phyloP scores from a whole-genome alignment of 805 yeast species.

The Saturnispora quitensis region DNA sequence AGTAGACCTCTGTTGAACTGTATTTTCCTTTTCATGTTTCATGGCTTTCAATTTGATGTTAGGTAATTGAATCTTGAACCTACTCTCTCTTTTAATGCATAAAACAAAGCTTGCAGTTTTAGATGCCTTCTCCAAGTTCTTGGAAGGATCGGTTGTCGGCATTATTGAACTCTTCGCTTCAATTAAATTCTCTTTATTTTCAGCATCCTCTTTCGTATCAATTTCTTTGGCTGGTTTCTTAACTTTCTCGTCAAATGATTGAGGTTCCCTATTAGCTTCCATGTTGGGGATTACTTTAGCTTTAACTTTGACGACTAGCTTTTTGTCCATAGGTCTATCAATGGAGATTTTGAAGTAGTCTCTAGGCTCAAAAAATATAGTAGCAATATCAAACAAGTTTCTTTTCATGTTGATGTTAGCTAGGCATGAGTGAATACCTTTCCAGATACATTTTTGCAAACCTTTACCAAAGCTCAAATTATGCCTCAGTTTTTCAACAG shows the following conservation, averaged over 20 bases:
- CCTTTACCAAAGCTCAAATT: constrained; percentile 51
- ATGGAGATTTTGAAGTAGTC: constrained; percentile 55
- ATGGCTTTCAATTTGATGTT: constrained; percentile 22
- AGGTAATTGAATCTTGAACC: constrained; percentile 43
- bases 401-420: constrained; percentile 53
- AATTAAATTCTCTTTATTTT: neutral
- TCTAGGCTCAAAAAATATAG: constrained; percentile 53
- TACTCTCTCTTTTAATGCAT: constrained; percentile 47
- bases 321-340: constrained; percentile 59
- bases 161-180: neutral
- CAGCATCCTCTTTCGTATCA: neutral
- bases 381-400: constrained; percentile 52
- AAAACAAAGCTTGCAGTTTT: constrained; percentile 34
- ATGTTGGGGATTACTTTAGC: constrained; percentile 8
- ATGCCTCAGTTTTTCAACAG: constrained; percentile 53
- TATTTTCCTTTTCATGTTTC: constrained; percentile 8
- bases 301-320: constrained; percentile 48
- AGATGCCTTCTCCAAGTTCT: too few species aligned
- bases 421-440: constrained; percentile 51
- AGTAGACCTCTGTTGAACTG: constrained; percentile 6
- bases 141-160: neutral
- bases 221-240: neutral
- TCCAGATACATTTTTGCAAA: constrained; percentile 57
- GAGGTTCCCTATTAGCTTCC: neutral
- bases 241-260: neutral